Evolutionary conservation across 257 asterid species (phyloP).

Genomic region (Solanum pennellii): DNA sequence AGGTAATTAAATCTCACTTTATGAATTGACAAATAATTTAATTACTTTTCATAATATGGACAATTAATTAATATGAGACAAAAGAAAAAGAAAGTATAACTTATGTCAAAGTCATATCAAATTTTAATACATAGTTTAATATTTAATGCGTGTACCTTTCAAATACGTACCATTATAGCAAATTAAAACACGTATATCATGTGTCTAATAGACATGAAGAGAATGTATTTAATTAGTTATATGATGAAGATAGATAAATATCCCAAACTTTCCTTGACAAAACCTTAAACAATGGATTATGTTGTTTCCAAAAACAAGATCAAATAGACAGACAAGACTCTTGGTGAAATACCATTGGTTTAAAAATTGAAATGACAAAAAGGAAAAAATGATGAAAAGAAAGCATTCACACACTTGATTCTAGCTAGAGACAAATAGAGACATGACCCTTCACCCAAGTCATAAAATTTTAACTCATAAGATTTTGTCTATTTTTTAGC

Average conservation of each 20-base stretch:
- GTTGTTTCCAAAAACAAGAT: neutral
- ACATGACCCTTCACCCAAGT: neutral
- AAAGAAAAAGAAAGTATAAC: neutral
- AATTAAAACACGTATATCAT: neutral
- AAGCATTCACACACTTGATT: neutral
- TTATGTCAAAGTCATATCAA: no score
- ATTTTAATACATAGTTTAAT: neutral
- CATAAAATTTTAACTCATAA: neutral
- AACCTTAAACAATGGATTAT: neutral
- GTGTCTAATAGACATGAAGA: neutral
- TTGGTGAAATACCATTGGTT: neutral
- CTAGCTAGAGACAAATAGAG: neutral
- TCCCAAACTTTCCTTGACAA: neutral
- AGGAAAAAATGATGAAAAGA: neutral
- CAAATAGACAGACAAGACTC: neutral
- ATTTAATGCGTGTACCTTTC: neutral
- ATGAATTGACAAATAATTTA: no score
- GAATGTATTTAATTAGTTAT: neutral
- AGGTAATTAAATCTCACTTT: neutral
- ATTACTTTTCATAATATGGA: no score
- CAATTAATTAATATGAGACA: neutral
- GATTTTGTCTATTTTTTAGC: neutral
- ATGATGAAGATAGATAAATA: neutral
- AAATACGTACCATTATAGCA: neutral
- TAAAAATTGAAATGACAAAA: neutral